Evolutionary conservation across 192 early-diverging fungal species (phyloP), one percentile per base, ranked within the genome.

Genomic region (Backusella liffmaniae): DNA sequence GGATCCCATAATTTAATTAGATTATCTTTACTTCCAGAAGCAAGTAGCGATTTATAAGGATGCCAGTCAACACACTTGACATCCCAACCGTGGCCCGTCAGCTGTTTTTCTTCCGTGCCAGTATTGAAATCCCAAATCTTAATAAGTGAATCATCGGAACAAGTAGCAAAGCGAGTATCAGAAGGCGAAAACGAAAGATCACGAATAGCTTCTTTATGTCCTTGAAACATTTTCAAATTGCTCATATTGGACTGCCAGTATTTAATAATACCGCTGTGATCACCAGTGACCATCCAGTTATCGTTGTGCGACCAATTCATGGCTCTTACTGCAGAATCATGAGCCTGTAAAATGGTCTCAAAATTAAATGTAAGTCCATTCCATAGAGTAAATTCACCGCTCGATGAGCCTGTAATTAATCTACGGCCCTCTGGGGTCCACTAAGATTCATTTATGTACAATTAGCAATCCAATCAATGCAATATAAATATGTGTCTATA

Each of bases 21-120:
- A 75, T 96, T 96, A 83, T 99, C 98, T 73, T 97, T 98, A 59
- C 93, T 92, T 39, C 98, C 96, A 15, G 96, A 97, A 32, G 95
- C 97, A 0, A 99, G 85, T 67, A 99, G 82, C 4, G 93, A 96
- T 80, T 97, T 92, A 75, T 90, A 88, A 35, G 98, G 97, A 80
- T 99, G 97, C 98, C 98, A 99, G 77, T 97, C 97, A 6, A 98
- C 88, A 77, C 95, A 93, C 75, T 96, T 95, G 6, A 99, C 97
- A 86, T 97, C 97, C 95, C 96, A 97, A 51, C 94, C 95, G 83
- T 99, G 98, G 0, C 98, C 92, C 16, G 87, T 90, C 49, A 99
- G 83, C 32, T 86, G 80, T 13, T 87, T 73, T 75, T 99, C 98
- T 75, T 97, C 95, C 41, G 87, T 84, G 2, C 92, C 91, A 35